Base-by-base conservation (phyloP, 148 eudicot species). In the Silene conica region DNA sequence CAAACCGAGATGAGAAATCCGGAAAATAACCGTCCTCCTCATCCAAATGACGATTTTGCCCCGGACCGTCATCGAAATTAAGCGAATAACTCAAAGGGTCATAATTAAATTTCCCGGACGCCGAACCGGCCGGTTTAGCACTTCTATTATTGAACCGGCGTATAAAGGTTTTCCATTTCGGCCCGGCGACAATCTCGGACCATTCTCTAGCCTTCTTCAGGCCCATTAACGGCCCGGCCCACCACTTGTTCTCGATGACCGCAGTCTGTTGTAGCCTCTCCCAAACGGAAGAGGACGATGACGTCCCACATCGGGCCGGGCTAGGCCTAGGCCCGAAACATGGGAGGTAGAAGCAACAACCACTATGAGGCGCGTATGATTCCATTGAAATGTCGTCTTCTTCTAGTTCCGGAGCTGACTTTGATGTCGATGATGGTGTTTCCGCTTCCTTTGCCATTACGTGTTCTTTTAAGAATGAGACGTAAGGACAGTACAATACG, bases 171-270 rank as follows among this genome's bases (percentile, higher is more conserved):
- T 92, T 92, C 97, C 97, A 92, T 31, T 83, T 79, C 0, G 96
- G 97, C 0, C 96, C 92, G 18, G 91, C 96, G 3, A 85, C 81
- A 56, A 89, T 78, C 86, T 92, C 96, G 48, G 97, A 92, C 97
- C 96, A 92, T 77, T 88, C 91, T 2, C 97, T 86, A 6, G 84
- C 62, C 86, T 90, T 90, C 80, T 71, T 84, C 43, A 92, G 74
- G 16, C 88, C 89, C 74, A 26, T 67, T 14, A 89, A 60, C 0
- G 92, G 89, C 14, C 85, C 80, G 6, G 85, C 67, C 94, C 90
- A 77, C 79, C 80, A 81, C 63, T 41, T 68, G 65, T 58, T 28
- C 62, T 78, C 67, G 38, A 18, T 31, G 63, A 71, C 74, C 1
- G 85, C 80, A 67, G 83, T 63, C 66, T 76, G 61, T 21, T 72